These are phyloP conservation scores for Cucurbita maxima DNA, from an alignment of 306 rosid species.

Conservation along the genomic window DNA sequence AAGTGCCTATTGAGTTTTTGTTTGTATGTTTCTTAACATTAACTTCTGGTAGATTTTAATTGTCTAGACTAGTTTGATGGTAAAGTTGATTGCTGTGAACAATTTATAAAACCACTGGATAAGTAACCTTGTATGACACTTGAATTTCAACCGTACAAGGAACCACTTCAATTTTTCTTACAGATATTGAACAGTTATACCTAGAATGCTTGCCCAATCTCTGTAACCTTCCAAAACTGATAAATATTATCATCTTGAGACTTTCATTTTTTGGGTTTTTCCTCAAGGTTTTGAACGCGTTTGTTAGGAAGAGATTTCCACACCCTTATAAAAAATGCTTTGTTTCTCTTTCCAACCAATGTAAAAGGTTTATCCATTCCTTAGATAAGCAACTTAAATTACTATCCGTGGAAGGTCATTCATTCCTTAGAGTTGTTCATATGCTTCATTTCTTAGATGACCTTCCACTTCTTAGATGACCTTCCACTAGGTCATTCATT, in stretches of 20 bases:
- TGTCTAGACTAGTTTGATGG: not conserved
- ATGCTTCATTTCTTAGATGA: too few species aligned
- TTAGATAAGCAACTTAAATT: constrained; percentile 20
- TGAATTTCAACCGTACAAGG: not conserved
- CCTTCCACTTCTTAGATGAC: too few species aligned
- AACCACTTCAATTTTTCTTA: not conserved
- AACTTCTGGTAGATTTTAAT: not conserved
- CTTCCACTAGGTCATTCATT: too few species aligned
- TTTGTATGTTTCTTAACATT: not conserved
- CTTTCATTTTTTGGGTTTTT: too few species aligned
- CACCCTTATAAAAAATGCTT: too few species aligned
- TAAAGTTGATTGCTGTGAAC: not conserved
- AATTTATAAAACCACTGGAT: not conserved
- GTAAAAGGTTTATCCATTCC: not conserved
- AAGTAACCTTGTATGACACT: not conserved
- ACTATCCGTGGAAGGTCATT: not conserved
- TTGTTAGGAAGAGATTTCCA: too few species aligned
- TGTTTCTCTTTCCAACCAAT: too few species aligned
- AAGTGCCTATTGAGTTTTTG: not conserved
- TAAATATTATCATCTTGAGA: too few species aligned
- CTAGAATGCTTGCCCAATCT: constrained; percentile 58
- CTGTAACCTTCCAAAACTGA: too few species aligned
- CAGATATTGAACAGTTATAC: constrained; percentile 16
- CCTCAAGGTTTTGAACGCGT: too few species aligned
- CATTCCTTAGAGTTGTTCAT: too few species aligned